Evolutionary conservation across 2,329 filamentous ascomycete genomes (phyloP), one percentile per base, ranked within the genome.

Genomic region (Sodiomyces alkalinus): DNA sequence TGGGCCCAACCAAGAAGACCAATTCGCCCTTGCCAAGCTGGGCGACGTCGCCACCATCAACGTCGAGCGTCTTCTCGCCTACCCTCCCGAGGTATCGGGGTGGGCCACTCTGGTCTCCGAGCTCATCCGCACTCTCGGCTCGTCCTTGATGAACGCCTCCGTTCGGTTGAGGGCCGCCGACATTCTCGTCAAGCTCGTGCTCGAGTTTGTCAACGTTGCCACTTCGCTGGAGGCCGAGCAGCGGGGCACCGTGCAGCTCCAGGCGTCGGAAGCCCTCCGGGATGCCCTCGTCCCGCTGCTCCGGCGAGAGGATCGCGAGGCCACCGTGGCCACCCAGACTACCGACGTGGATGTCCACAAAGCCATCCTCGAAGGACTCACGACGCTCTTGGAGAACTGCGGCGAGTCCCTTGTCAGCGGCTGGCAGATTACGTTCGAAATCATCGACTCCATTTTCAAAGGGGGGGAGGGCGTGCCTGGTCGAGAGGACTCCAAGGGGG

Each of bases 381-480:
- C 83, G 47, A 75, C 65, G 31, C 71, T 94, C 13, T 63, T 98
- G 2, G 87, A 96, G 44, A 78, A 85, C 36, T 87, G 79, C 41
- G 90, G 87, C 7, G 86, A 98, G 45, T 74, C 72, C 0, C 64
- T 96, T 5, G 61, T 79, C 10, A 75, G 73, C 38, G 86, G 85
- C 4, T 98, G 90, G 90, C 70, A 79, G 26, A 68, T 82, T 27
- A 74, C 83, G 1, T 90, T 98, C 39, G 74, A 80, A 24, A 77
- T 94, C 35, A 79, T 96, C 37, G 73, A 75, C 37, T 86, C 74
- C 42, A 80, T 87, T 3, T 93, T 94, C 41, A 44, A 49, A 5
- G 46, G 47, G 8, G 40, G 43, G 6, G 36, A 43, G 9, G n/a
- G n/a, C n/a, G n/a, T n/a, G n/a, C n/a, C n/a, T n/a, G n/a, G n/a